Conservation (phyloP, 352 stramenopile species). For the Phytopythium chamaehyphon region DNA sequence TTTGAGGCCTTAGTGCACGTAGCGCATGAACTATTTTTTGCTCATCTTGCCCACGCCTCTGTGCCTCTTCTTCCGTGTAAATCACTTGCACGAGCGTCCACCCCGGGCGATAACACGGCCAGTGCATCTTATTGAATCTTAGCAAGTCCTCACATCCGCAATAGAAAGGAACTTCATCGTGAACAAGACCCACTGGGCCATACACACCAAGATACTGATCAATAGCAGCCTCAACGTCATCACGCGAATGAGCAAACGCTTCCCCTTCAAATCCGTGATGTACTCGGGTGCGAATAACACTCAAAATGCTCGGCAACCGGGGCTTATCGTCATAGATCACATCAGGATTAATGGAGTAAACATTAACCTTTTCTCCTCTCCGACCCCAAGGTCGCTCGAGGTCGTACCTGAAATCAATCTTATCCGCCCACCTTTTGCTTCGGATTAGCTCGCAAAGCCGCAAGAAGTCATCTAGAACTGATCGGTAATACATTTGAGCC, state of each 20-base stretch:
- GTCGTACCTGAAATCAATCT: constrained; percentile 71
- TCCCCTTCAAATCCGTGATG: constrained; percentile 61
- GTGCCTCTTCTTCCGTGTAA: constrained; percentile 53
- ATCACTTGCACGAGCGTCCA: constrained; percentile 64
- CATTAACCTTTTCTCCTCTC: constrained; percentile 35
- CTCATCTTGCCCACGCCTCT: constrained; percentile 43
- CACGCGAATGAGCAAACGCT: constrained; percentile 34
- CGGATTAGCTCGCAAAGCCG: constrained; percentile 51
- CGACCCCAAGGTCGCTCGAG: constrained; percentile 60
- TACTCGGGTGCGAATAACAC: constrained; percentile 62
- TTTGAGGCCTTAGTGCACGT: constrained; percentile 44
- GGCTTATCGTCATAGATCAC: constrained; percentile 14
- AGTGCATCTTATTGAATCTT: constrained; percentile 64
- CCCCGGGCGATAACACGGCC: constrained; percentile 48
- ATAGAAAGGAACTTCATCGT: constrained; percentile 64
- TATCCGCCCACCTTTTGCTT: constrained; percentile 67
- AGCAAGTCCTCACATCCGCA: constrained; percentile 68
- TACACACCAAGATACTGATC: constrained; percentile 61
- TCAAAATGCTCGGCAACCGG: constrained; percentile 48
- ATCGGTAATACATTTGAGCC: constrained; percentile 45
- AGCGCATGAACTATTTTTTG: constrained; percentile 37
- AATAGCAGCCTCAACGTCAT: constrained; percentile 44
- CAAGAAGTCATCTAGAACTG: constrained; percentile 49
- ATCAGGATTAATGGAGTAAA: constrained; percentile 45
- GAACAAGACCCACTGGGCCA: constrained; percentile 49